These are phyloP conservation scores for Neopestalotiopsis sp. DNA, from an alignment of 2,329 filamentous ascomycete genomes.

Conservation along the genomic window DNA sequence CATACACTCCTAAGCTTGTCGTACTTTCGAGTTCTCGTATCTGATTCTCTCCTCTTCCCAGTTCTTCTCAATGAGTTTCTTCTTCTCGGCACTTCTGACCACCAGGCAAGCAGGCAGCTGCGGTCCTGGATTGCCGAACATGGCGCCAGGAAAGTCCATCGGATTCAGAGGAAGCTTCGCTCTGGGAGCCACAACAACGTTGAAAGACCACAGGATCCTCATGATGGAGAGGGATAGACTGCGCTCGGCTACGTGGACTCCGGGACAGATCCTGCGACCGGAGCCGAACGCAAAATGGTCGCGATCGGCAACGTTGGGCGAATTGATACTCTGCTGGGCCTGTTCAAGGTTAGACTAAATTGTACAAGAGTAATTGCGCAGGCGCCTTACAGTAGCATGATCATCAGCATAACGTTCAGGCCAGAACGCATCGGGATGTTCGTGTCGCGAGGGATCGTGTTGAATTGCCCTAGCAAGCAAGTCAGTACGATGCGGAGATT, in stretches of 20 bases:
- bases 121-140: background rate
- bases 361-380: background rate
- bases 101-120: background rate
- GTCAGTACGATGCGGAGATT: background rate
- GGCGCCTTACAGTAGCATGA: background rate
- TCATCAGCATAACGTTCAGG: background rate
- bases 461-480: background rate
- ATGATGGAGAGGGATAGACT: slow-evolving; percentile 35
- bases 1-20: background rate
- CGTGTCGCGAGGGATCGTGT: background rate
- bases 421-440: background rate
- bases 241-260: slow-evolving; percentile 40
- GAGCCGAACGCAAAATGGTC: slow-evolving; percentile 42
- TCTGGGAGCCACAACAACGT: slow-evolving; percentile 19
- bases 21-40: background rate
- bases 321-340: slow-evolving; percentile 1
- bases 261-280: slow-evolving; percentile 41
- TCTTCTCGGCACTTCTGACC: slow-evolving; percentile 1
- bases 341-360: background rate
- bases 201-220: slow-evolving; percentile 39
- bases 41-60: background rate
- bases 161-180: slow-evolving; percentile 1
- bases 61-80: background rate
- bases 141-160: background rate
- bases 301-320: slow-evolving; percentile 10